These are phyloP conservation scores for Nemophila menziesii DNA, from an alignment of 257 asterid genomes.

Conservation along the genomic window DNA sequence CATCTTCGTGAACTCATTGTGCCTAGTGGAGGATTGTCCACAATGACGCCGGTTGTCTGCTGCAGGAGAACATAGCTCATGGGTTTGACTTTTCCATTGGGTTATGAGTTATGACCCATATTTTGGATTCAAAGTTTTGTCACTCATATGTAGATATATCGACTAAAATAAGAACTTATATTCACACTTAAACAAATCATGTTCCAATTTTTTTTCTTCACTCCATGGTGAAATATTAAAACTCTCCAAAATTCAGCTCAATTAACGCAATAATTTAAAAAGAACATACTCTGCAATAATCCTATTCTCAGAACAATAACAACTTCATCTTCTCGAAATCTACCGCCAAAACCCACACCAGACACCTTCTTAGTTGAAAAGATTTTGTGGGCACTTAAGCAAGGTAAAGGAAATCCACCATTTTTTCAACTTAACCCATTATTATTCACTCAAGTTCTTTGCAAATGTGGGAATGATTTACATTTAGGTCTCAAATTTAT, in stretches of 20 bases:
- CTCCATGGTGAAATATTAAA: too few relatives aligned
- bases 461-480: conserved; percentile 37
- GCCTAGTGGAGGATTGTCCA: too few relatives aligned
- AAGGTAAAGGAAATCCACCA: conserved; percentile 25
- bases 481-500: conserved; percentile 34
- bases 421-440: conserved; percentile 37
- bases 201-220: too few relatives aligned
- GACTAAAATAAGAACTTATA: too few relatives aligned
- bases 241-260: neutral
- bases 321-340: conserved; percentile 4
- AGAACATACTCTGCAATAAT: neutral
- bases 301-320: neutral
- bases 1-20: too few relatives aligned
- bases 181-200: too few relatives aligned
- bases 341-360: neutral
- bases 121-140: too few relatives aligned
- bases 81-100: too few relatives aligned
- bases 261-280: neutral
- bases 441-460: conserved; percentile 33
- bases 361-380: conserved; percentile 40
- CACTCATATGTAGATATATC: too few relatives aligned
- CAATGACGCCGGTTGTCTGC: too few relatives aligned
- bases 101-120: too few relatives aligned
- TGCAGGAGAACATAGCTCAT: too few relatives aligned
- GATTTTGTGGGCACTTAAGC: conserved; percentile 43